Evolutionary conservation across 345 rosid genomes (phyloP).

Genomic region (Aegle marmelos): DNA sequence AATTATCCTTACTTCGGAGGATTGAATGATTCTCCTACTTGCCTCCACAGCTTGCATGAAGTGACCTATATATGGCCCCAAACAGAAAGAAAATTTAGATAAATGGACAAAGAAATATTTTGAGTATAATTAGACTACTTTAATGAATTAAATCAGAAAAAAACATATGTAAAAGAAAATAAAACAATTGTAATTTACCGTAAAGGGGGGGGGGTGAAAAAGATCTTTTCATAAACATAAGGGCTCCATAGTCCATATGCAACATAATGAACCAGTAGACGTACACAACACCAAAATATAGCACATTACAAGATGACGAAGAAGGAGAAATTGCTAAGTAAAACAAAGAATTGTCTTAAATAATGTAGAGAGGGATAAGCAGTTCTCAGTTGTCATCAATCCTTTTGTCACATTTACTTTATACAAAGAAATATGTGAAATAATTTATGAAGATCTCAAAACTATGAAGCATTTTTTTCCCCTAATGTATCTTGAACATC

Average conservation of each 20-base stretch:
- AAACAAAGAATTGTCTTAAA: neutral
- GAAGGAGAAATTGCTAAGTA: neutral
- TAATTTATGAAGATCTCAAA: neutral
- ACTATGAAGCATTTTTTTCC: neutral
- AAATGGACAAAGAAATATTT: neutral
- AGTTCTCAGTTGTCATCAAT: neutral
- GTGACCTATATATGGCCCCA: slow-evolving; percentile 50
- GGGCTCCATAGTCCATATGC: neutral
- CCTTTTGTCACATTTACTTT: neutral
- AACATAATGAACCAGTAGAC: neutral
- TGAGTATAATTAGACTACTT: neutral
- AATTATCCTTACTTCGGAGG: slow-evolving; percentile 67
- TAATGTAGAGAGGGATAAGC: neutral
- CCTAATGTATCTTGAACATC: neutral
- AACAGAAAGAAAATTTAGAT: neutral
- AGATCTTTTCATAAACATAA: neutral
- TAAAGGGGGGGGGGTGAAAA: neutral
- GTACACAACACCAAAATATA: neutral
- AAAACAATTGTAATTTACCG: neutral
- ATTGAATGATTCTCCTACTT: slow-evolving; percentile 75
- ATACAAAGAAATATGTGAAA: neutral
- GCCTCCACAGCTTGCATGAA: slow-evolving; percentile 68
- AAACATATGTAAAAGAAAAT: neutral
- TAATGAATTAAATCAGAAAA: neutral
- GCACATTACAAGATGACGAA: neutral